Evolutionary conservation across 768 basidiomycete genomes (phyloP).

Genomic region (Lactarius hatsudake): DNA sequence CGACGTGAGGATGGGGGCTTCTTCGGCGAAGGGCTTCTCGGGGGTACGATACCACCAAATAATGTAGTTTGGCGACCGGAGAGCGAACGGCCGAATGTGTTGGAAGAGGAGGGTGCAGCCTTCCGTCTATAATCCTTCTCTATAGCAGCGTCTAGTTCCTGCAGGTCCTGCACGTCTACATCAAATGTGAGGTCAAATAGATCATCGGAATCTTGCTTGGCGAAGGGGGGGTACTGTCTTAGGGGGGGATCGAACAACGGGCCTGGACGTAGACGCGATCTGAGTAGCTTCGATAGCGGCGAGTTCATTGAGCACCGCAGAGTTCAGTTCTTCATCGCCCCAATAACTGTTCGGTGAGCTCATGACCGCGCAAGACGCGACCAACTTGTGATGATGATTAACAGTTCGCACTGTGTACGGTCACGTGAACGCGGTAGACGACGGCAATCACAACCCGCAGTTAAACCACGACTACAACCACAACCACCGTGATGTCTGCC

Average conservation of each 20-base stretch:
- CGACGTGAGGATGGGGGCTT: slow-evolving; percentile 2
- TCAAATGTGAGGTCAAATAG: slow-evolving; percentile 44
- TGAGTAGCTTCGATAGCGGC: slow-evolving; percentile 70
- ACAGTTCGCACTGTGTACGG: background rate
- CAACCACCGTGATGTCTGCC: slow-evolving; percentile 50
- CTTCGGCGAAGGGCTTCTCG: slow-evolving; percentile 34
- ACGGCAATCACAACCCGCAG: background rate
- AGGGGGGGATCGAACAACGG: slow-evolving; percentile 27
- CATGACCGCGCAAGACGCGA: slow-evolving; percentile 41
- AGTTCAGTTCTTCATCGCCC: slow-evolving; percentile 55
- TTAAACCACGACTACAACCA: background rate
- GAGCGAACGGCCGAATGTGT: slow-evolving; percentile 28
- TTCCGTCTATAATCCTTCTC: slow-evolving; percentile 46
- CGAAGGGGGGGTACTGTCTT: slow-evolving; percentile 17
- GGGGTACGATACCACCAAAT: slow-evolving; percentile 54
- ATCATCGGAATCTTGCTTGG: slow-evolving; percentile 43
- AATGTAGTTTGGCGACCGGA: slow-evolving; percentile 63
- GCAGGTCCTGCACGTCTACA: slow-evolving; percentile 53
- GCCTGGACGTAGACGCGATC: slow-evolving; percentile 28
- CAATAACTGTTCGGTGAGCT: slow-evolving; percentile 73
- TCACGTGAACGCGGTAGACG: slow-evolving; percentile 19
- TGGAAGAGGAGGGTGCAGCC: slow-evolving; percentile 33
- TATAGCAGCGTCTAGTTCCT: slow-evolving; percentile 52
- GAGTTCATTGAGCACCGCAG: slow-evolving; percentile 55
- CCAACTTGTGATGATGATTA: background rate